Evolutionary conservation across 129 eudicot species (phyloP), one percentile per base, ranked within the genome.

Genomic region (Flaveria ramosissima): DNA sequence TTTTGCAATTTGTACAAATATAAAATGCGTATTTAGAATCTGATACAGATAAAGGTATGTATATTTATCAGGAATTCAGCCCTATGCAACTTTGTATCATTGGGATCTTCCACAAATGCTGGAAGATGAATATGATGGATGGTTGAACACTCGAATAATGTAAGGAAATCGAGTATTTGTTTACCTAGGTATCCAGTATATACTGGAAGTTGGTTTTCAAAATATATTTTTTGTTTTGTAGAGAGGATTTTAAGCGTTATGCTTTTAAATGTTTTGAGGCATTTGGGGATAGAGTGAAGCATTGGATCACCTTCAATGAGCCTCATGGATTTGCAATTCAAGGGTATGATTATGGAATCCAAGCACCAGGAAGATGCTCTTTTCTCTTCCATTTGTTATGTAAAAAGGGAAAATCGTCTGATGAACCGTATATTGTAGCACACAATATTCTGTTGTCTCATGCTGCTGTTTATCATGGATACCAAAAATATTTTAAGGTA

Each of bases 101-200:
- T 95, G 99, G 99, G 99, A 95, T 86, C 97, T 91, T 63, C 99
- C 99, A 30, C 97, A 91, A 77, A 73, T 56, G 74, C 96, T 95
- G n/a, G 90, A 95, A 73, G 99, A 95, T 76, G 81, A 62, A 72
- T 95, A 95, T 47, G 96, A 88, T 46, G 97, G 99, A 57, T 86
- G 93, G 84, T 79, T 95, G 60, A 85, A 86, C 87, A 81, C 66
- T 53, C 88, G 80, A 81, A 82, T 95, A 45, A 70, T 91, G 97
- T 91, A 85, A 64, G 89, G 59, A 45, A 55, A 9, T 12, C n/a
- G 45, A 4, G 23, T 23, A 39, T 2, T 15, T 51, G 3, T 48
- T 24, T 26, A 76, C 19, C 9, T 20, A 24, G 21, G 21, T 39
- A 51, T 50, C 1, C 19, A 9, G 47, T 24, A 11, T 47, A 20